A percentile compares a stretch with the other conserved stretches of the same genome.
These are phyloP conservation scores for Cryptococcus sp. DNA, from an alignment of 1,284 basidiomycete species.

Conservation along the genomic window DNA sequence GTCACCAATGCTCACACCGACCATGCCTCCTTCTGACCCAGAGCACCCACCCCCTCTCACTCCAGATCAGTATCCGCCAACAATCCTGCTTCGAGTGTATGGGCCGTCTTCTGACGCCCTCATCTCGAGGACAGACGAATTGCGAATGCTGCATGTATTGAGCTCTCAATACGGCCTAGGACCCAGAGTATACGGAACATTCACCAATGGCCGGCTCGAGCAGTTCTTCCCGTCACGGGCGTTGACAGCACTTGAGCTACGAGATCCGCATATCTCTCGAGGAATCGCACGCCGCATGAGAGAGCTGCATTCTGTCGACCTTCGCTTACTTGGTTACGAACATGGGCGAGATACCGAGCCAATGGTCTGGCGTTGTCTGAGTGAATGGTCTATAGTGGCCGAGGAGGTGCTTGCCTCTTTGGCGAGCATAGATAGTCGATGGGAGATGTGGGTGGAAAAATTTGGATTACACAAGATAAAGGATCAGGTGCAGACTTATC, in stretches of 20 bases:
- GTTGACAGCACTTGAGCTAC: constrained; percentile 71
- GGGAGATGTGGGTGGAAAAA: constrained; percentile 45
- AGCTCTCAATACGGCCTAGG: constrained; percentile 83
- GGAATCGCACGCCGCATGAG: constrained; percentile 90
- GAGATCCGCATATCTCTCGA: constrained; percentile 69
- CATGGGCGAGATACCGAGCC: constrained; percentile 60
- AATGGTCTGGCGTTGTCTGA: constrained; percentile 63
- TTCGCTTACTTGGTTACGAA: constrained; percentile 62
- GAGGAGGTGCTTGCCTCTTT: constrained; percentile 37
- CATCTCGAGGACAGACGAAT: constrained; percentile 79
- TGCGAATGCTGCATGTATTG: constrained; percentile 81
- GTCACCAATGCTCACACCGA: constrained; percentile 51
- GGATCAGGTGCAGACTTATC: constrained; percentile 47
- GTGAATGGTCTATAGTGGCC: constrained; percentile 58
- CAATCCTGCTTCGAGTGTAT: constrained; percentile 82
- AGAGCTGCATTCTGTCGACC: constrained; percentile 86
- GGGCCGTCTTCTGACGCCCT: constrained; percentile 80
- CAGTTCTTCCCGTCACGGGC: constrained; percentile 88
- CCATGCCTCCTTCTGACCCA: constrained; percentile 45
- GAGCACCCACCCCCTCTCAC: constrained; percentile 34
- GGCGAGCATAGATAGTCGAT: constrained; percentile 31
- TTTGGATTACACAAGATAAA: constrained; percentile 46
- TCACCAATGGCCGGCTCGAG: constrained; percentile 88
- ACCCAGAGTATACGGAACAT: constrained; percentile 88
- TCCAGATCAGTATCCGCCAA: constrained; percentile 56